Evolutionary conservation across 306 rosid genomes (phyloP).

Genomic region (Citrullus colocynthis): DNA sequence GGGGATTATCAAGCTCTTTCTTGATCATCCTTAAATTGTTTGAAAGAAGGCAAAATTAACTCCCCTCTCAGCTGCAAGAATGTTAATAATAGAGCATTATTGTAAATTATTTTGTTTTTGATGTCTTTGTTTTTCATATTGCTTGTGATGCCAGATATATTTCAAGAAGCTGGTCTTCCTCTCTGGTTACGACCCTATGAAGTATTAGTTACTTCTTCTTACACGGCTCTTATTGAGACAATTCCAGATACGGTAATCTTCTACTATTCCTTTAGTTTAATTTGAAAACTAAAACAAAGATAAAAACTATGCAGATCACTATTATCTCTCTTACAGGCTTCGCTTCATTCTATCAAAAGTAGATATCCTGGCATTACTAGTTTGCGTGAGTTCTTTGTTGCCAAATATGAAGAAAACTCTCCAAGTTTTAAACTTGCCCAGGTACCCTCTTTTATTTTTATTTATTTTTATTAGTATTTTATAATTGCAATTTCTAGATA

Average conservation of each 20-base stretch:
- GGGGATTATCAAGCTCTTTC: neutral
- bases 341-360: conserved; percentile 93
- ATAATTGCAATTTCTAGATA: conserved; percentile 5
- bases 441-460: conserved; percentile 32
- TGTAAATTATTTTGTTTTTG: neutral
- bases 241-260: conserved; percentile 88
- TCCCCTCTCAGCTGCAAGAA: neutral
- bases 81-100: neutral
- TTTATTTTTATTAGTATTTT: too few species aligned
- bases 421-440: conserved; percentile 98
- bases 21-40: neutral
- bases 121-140: neutral
- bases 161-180: conserved; percentile 99
- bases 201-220: conserved; percentile 90
- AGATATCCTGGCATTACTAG: conserved; percentile 69
- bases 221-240: conserved; percentile 94
- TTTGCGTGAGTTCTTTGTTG: conserved; percentile 81
- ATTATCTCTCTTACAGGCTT: conserved; percentile 50
- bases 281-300: conserved; percentile 7
- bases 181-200: conserved; percentile 99
- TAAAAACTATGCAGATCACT: neutral
- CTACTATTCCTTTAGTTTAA: conserved; percentile 13
- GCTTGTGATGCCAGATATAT: conserved; percentile 67
- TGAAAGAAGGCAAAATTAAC: neutral
- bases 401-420: conserved; percentile 84